phyloP scores from a whole-genome alignment of 2,329 filamentous ascomycete genomes.

The Hypoxylon sp. region DNA sequence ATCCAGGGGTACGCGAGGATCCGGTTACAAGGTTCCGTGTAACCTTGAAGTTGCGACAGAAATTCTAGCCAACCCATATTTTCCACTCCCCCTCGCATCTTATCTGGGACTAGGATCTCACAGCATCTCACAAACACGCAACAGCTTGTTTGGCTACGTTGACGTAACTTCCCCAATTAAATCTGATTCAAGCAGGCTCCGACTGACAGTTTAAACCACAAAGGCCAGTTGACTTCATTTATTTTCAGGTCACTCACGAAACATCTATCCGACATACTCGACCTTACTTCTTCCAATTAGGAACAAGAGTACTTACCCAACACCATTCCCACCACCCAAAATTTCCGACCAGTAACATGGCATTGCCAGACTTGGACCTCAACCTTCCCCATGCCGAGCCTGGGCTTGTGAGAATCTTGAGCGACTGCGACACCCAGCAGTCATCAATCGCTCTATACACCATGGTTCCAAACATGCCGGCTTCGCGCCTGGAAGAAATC shows the following conservation, averaged over 20 bases:
- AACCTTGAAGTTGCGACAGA: no score
- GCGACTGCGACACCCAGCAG: background rate
- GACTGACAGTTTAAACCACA: no score
- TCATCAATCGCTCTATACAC: slow-evolving; percentile 10
- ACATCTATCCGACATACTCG: background rate
- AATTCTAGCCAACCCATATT: no score
- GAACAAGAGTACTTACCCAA: background rate
- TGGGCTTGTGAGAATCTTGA: background rate
- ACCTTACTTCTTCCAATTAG: background rate
- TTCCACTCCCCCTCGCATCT: no score
- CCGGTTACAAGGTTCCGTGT: no score
- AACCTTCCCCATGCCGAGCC: background rate
- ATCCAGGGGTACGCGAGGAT: background rate
- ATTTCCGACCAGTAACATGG: slow-evolving; percentile 47
- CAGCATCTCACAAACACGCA: no score
- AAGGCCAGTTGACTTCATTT: no score
- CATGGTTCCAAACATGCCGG: background rate
- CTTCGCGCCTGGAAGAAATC: slow-evolving; percentile 3
- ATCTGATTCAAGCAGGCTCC: no score
- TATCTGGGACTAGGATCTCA: no score
- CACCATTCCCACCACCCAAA: background rate
- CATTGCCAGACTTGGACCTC: slow-evolving; percentile 11
- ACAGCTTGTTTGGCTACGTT: no score
- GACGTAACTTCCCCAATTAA: no score
- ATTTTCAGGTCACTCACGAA: background rate